Evolutionary conservation across 2,329 filamentous ascomycete genomes (phyloP), one percentile per base, ranked within the genome.

Genomic region (Camptophora hylomeconis): DNA sequence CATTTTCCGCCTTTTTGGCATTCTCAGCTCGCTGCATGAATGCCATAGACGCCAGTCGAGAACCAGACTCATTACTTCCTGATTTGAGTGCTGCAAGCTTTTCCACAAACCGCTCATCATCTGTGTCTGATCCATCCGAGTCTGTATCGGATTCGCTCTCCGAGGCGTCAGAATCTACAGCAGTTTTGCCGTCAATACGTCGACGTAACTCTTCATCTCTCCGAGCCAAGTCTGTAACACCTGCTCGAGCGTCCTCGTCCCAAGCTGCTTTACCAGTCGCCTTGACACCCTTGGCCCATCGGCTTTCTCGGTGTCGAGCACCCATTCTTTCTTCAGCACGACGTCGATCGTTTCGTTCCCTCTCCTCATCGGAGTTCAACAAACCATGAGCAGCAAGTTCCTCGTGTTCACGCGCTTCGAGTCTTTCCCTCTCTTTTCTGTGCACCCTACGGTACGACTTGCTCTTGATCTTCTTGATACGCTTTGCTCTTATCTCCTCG

Each of bases 391-490:
- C 69, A 25, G 63, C 59, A 28, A 75, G 54, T 20, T 67, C 12
- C 13, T 31, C 29, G 16, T 20, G 24, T 26, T 32, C 39, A 28
- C 65, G 57, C 36, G 71, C 58, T 27, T 69, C 63, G 35, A 68
- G 48, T 38, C 64, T 65, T 49, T 77, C 70, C 9, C 72, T 63
- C 49, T 80, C 80, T 50, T 79, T 93, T 20, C 87, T 75, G 55
- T 95, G 87, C 9, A 95, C 78, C 24, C 86, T 77, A 31, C 87
- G 80, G 51, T 92, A 98, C 1, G 84, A 72, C 54, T 94, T 98
- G 51, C 81, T 92, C 66, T 98, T 98, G 60, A 98, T 98, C 63
- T 95, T 95, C 61, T 94, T 93, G 57, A 98, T 83, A 14, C 89
- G 77, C 57, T 86, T 92, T 5, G 84, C 72, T 32, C 84, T 78